Base-by-base conservation (phyloP, 108 stramenopile species). In the Pseudonitzschia delicatissima region DNA sequence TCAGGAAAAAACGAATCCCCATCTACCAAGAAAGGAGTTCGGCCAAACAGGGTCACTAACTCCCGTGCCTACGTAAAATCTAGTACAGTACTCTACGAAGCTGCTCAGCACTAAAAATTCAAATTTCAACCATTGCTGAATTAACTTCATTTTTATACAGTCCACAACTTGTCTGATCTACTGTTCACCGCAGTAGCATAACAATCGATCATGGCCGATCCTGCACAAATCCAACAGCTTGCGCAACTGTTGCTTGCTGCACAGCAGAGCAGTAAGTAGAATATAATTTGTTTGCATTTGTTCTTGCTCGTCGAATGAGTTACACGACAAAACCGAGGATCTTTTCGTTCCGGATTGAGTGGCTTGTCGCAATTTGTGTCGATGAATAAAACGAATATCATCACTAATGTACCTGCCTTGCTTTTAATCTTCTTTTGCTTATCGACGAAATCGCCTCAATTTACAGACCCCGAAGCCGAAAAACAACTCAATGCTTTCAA, bases 381-480 rank as follows among this genome's bases (percentile, higher is more conserved):
- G 48, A 49, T 23, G 48, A 49, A 42, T 42, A 42, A 42, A 42
- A 42, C 1, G 11, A 42, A 42, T 49, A 1, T 1, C 21, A 49
- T 39, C 8, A 39, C 37, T 39, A 49, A 20, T 17, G 15, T 17
- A 17, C 48, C 48, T 17, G 11, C 0, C 0, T 49, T 49, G 48
- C 21, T 49, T n/a, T 21, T 4, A 49, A 39, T 39, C 37, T 39
- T 11, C 37, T 17, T 49, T 49, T 23, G 48, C 21, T 49, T 49
- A 7, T 17, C n/a, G n/a, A n/a, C n/a, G n/a, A 49, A 17, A 21
- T 49, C n/a, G 7, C n/a, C 48, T 49, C n/a, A 1, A 0, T 0
- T 49, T 49, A 20, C 60, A 61, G 60, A 61, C 20, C 36, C 36
- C 12, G 26, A 61, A 7, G 60, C 60, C 17, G 60, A 61, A 61